Conservation (phyloP, 2,329 filamentous ascomycete genomes). For the Nemania sp. region DNA sequence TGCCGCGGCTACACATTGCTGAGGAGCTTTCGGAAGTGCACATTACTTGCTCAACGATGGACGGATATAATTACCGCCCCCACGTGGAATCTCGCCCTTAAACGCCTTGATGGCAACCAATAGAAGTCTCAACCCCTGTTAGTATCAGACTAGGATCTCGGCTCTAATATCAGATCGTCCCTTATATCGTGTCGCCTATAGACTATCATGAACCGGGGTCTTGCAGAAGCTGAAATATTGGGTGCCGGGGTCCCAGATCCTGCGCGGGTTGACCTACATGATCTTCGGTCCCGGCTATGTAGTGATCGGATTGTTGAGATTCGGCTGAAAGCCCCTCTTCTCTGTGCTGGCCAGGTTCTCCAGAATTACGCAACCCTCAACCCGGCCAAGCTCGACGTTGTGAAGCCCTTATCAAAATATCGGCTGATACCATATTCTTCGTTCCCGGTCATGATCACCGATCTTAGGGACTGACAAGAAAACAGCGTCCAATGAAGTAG, state of each 20-base stretch:
- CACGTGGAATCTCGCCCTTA: not conserved
- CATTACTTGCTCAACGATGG: not conserved
- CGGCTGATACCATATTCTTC: not conserved
- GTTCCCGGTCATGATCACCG: not conserved
- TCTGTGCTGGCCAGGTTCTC: not conserved
- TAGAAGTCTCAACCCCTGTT: not conserved
- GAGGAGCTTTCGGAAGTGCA: not conserved
- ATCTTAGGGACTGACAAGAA: not conserved
- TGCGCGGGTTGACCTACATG: too few relatives aligned
- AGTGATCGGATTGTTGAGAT: not conserved
- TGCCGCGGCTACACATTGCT: not conserved
- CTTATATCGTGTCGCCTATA: not conserved
- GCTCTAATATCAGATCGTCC: not conserved
- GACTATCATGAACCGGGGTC: not conserved
- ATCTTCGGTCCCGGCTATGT: slow-evolving; percentile 18
- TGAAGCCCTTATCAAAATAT: not conserved
- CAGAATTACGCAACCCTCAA: not conserved
- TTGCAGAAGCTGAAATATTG: not conserved
- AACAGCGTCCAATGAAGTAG: not conserved
- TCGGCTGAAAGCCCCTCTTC: not conserved
- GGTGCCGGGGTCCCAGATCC: not conserved
- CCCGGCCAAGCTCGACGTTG: not conserved
- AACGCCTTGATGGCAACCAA: not conserved
- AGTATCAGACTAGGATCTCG: too few relatives aligned
- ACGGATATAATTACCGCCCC: not conserved